Conservation (phyloP, 345 rosid species). For the Punica granatum region DNA sequence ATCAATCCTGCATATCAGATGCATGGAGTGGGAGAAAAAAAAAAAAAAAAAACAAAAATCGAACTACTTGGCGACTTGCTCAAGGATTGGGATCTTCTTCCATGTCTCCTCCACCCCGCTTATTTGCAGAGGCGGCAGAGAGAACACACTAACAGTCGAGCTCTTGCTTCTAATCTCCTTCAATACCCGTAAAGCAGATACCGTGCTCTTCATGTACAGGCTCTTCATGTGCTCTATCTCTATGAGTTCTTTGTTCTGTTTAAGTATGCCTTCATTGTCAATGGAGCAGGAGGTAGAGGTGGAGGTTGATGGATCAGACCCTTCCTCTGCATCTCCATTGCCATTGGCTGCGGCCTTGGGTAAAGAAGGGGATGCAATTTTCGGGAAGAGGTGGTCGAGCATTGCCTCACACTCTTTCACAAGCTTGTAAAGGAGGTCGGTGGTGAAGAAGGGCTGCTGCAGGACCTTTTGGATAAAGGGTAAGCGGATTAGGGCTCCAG, state of each 20-base stretch:
- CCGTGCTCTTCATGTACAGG: conserved; percentile 68
- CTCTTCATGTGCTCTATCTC: conserved; percentile 67
- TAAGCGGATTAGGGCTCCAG: conserved; percentile 82
- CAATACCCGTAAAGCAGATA: conserved; percentile 67
- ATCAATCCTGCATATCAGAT: conserved; percentile 20
- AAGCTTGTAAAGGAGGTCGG: conserved; percentile 76
- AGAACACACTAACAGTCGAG: conserved; percentile 78
- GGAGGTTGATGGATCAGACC: conserved; percentile 32
- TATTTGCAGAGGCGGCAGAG: conserved; percentile 77
- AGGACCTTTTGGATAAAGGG: conserved; percentile 91
- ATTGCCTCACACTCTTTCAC: conserved; percentile 74
- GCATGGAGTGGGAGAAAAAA: not conserved
- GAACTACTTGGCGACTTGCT: conserved; percentile 64
- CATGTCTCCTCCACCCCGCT: conserved; percentile 58
- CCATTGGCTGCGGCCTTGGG: conserved; percentile 11
- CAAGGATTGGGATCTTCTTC: conserved; percentile 62
- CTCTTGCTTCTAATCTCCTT: conserved; percentile 77
- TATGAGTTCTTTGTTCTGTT: conserved; percentile 37
- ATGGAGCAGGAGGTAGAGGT: conserved; percentile 26
- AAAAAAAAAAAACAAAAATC: not conserved
- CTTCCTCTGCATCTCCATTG: conserved; percentile 15
- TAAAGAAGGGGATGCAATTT: conserved; percentile 15
- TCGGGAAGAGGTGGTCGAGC: conserved; percentile 71
- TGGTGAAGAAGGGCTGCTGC: conserved; percentile 91
- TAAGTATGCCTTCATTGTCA: conserved; percentile 17